Evolutionary conservation across 371 early-diverging fungal genomes (phyloP).

Genomic region (Rhizomucor pusillus): DNA sequence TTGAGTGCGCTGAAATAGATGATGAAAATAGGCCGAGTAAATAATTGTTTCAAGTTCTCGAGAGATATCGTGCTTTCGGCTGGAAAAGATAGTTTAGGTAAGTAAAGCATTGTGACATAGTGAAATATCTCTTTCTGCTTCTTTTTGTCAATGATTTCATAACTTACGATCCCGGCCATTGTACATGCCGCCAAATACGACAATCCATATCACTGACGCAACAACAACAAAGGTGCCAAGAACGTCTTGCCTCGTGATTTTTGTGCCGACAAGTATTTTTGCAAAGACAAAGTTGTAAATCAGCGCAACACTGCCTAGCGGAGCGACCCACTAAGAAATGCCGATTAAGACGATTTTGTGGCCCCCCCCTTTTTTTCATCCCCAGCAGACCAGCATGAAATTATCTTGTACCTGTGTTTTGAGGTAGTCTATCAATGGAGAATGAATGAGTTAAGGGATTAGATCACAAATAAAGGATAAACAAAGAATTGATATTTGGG

Average conservation of each 20-base stretch:
- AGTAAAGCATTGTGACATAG: slow-evolving; percentile 1
- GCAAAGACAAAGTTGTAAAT: slow-evolving; percentile 75
- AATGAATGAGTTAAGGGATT: slow-evolving; percentile 1
- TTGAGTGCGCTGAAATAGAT: slow-evolving; percentile 66
- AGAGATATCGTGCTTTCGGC: slow-evolving; percentile 59
- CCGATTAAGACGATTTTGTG: background rate
- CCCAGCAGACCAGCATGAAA: slow-evolving; percentile 5
- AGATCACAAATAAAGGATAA: slow-evolving; percentile 2
- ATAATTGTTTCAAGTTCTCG: slow-evolving; percentile 54
- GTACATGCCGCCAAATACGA: slow-evolving; percentile 69
- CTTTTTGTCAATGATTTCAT: background rate
- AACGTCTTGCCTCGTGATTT: slow-evolving; percentile 63
- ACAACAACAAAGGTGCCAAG: slow-evolving; percentile 68
- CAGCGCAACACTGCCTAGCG: slow-evolving; percentile 66
- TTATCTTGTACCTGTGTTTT: slow-evolving; percentile 55
- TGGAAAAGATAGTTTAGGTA: slow-evolving; percentile 10
- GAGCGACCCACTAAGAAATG: slow-evolving; percentile 59
- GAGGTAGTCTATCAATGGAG: slow-evolving; percentile 53
- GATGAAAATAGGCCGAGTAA: slow-evolving; percentile 59
- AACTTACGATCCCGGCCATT: slow-evolving; percentile 57
- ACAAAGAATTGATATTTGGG: background rate
- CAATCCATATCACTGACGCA: slow-evolving; percentile 63
- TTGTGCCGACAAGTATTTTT: slow-evolving; percentile 64
- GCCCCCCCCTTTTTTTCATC: slow-evolving; percentile 11
- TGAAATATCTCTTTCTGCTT: no score